phyloP scores from a whole-genome alignment of 176 grass and related monocot species.

The Oryza glumipatula region DNA sequence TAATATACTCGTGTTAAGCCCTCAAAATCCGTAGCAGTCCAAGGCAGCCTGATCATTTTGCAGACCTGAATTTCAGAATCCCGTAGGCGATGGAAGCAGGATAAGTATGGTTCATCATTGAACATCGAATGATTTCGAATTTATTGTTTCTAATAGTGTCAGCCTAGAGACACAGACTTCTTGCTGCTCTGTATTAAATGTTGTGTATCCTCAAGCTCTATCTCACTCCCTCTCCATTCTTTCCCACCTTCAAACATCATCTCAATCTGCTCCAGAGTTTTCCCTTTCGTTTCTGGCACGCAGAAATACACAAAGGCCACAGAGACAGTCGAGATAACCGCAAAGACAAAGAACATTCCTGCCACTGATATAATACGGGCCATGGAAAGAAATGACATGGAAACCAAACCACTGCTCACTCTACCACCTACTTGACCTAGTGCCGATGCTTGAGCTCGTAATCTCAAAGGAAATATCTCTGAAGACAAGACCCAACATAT shows the following conservation, averaged over 20 bases:
- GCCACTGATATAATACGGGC: conserved; percentile 69
- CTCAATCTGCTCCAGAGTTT: conserved; percentile 91
- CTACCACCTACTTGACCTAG: conserved; percentile 83
- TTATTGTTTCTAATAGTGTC: conserved; percentile 28
- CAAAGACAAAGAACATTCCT: conserved; percentile 78
- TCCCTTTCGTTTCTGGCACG: conserved; percentile 91
- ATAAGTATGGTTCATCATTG: background rate
- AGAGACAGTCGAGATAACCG: conserved; percentile 58
- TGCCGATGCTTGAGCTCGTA: conserved; percentile 90
- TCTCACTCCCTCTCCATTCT: conserved; percentile 61
- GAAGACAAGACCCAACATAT: conserved; percentile 95
- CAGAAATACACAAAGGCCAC: conserved; percentile 75
- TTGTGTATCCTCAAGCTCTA: conserved; percentile 73
- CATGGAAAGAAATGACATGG: conserved; percentile 92
- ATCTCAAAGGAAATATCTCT: conserved; percentile 82
- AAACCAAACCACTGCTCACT: conserved; percentile 83
- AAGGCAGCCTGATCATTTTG: conserved; percentile 17
- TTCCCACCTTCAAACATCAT: conserved; percentile 74
- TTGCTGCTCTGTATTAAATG: conserved; percentile 58
- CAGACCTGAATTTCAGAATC: conserved; percentile 9
- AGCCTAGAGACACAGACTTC: conserved; percentile 48
- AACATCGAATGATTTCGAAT: conserved; percentile 18
- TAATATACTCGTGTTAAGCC: background rate
- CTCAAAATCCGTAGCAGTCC: conserved; percentile 1
- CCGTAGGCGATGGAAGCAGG: background rate